phyloP scores from a whole-genome alignment of 2,329 filamentous ascomycete species.

The Phialemoniopsis sp. region DNA sequence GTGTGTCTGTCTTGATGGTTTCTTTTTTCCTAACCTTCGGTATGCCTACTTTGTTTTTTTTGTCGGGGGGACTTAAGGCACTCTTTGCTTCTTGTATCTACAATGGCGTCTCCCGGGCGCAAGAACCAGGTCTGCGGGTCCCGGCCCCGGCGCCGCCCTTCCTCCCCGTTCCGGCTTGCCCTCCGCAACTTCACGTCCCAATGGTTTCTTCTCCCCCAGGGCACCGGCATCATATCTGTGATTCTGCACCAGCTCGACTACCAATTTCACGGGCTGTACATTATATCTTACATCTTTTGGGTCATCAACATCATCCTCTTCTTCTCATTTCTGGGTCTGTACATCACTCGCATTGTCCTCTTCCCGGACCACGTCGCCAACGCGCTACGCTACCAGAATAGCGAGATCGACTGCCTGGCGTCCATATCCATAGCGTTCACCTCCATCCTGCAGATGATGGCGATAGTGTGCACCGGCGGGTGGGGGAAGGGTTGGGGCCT shows the following conservation, averaged over 20 bases:
- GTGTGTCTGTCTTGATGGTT: too few species aligned
- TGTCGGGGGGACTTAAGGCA: too few species aligned
- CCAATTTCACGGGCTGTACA: constrained; percentile 29
- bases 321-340: constrained; percentile 18
- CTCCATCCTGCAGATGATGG: constrained; percentile 16
- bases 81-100: too few species aligned
- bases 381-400: constrained; percentile 20
- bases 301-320: constrained; percentile 28
- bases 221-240: constrained; percentile 27
- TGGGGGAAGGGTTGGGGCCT: too few species aligned
- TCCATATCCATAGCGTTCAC: constrained; percentile 29
- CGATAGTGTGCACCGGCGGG: too few species aligned
- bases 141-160: too few species aligned
- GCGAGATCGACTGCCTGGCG: constrained; percentile 29
- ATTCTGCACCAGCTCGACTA: constrained; percentile 30
- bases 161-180: too few species aligned
- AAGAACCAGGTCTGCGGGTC: too few species aligned
- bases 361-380: constrained; percentile 22
- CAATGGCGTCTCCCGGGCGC: too few species aligned
- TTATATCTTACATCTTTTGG: constrained; percentile 30
- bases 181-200: constrained; percentile 26
- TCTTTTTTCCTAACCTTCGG: too few species aligned
- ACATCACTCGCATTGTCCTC: constrained; percentile 22
- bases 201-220: constrained; percentile 32
- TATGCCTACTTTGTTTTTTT: too few species aligned